These are phyloP conservation scores for Veloboletus limbatus DNA, from an alignment of 1,284 basidiomycete species.

Conservation along the genomic window DNA sequence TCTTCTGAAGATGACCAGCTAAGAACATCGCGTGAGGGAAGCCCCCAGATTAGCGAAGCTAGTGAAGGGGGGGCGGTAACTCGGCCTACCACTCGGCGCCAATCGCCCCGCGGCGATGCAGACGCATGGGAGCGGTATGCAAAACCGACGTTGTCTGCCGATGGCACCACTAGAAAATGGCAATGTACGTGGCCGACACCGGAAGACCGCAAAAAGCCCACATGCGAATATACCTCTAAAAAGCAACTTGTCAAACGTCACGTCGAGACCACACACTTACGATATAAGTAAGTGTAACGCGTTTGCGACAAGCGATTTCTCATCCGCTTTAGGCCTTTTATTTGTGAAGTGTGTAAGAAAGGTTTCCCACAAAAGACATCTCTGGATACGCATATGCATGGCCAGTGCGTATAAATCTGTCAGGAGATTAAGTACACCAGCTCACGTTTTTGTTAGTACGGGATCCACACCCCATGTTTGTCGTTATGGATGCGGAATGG, in stretches of 20 bases:
- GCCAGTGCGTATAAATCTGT: slow-evolving; percentile 46
- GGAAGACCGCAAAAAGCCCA: slow-evolving; percentile 34
- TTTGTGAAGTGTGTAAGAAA: slow-evolving; percentile 53
- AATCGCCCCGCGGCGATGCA: slow-evolving; percentile 29
- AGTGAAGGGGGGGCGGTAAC: slow-evolving; percentile 25
- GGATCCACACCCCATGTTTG: slow-evolving; percentile 55
- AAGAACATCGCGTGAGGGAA: slow-evolving; percentile 29
- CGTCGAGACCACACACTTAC: slow-evolving; percentile 60
- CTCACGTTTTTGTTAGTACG: slow-evolving; percentile 40
- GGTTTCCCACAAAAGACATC: slow-evolving; percentile 61
- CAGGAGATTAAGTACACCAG: slow-evolving; percentile 3
- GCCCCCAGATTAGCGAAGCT: slow-evolving; percentile 32
- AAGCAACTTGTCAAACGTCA: slow-evolving; percentile 69
- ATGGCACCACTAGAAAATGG: slow-evolving; percentile 37
- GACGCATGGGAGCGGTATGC: slow-evolving; percentile 35
- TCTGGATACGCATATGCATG: slow-evolving; percentile 56
- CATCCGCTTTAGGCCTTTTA: slow-evolving; percentile 43
- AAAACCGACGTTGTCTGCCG: slow-evolving; percentile 35
- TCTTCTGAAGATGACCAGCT: slow-evolving; percentile 34
- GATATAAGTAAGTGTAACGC: slow-evolving; percentile 48
- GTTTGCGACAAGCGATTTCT: slow-evolving; percentile 13
- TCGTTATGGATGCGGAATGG: slow-evolving; percentile 47
- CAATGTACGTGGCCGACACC: slow-evolving; percentile 36
- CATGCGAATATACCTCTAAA: slow-evolving; percentile 54
- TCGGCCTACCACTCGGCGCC: slow-evolving; percentile 22